Conservation (phyloP, 140 eudicot species). For the Senecio squalidus region DNA sequence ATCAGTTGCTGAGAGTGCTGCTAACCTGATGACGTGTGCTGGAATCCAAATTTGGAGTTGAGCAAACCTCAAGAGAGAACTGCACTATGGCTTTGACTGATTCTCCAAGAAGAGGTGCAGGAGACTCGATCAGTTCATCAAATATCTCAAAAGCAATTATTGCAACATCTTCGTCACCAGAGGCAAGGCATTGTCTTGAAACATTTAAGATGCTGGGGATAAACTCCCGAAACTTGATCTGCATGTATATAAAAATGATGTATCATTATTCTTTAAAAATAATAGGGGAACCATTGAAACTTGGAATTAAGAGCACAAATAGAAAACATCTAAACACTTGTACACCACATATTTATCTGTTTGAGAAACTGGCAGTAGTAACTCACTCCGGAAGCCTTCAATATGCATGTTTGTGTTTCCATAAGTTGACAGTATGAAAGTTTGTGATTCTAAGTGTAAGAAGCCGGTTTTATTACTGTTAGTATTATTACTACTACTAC, state of each 20-base stretch:
- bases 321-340: too few relatives aligned
- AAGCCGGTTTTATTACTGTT: too few relatives aligned
- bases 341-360: too few relatives aligned
- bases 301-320: neutral
- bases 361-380: too few relatives aligned
- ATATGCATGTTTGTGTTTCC: too few relatives aligned
- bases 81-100: conserved; percentile 90
- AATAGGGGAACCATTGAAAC: neutral
- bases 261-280: conserved; percentile 11
- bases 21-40: conserved; percentile 94
- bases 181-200: conserved; percentile 86
- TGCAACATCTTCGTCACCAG: conserved; percentile 95
- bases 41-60: conserved; percentile 70
- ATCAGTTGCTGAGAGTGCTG: neutral
- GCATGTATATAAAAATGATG: conserved; percentile 15
- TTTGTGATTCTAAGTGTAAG: too few relatives aligned
- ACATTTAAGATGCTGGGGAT: conserved; percentile 87
- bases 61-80: conserved; percentile 95
- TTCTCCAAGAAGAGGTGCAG: conserved; percentile 95
- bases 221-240: conserved; percentile 84
- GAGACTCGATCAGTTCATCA: conserved; percentile 94
- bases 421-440: too few relatives aligned
- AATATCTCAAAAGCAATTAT: conserved; percentile 94
- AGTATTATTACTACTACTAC: too few relatives aligned
- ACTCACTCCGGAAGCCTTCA: too few relatives aligned